Percentiles rank a stretch among this genome's conserved stretches.
These are phyloP conservation scores for Hypholoma sublateritium DNA, from an alignment of 768 basidiomycete genomes.

Conservation along the genomic window DNA sequence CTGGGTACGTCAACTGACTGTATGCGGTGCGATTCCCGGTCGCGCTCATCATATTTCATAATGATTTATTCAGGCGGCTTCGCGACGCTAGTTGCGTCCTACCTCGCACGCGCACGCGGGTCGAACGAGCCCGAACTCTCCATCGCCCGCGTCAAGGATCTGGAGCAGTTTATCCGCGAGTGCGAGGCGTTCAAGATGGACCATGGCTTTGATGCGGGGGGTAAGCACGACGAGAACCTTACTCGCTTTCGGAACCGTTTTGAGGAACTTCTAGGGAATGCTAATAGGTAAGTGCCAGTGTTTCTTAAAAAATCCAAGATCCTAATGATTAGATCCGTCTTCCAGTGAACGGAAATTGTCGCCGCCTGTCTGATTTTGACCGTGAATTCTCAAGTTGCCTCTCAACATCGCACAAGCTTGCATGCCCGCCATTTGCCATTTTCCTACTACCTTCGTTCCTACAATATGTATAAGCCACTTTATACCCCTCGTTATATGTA, in stretches of 20 bases:
- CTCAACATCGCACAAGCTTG: background rate
- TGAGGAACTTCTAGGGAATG: conserved; percentile 31
- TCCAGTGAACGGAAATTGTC: conserved; percentile 14
- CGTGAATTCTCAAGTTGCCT: no score
- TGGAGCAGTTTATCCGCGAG: conserved; percentile 70
- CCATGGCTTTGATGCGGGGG: conserved; percentile 40
- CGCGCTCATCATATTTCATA: background rate
- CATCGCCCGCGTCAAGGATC: conserved; percentile 50
- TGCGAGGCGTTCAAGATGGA: conserved; percentile 58
- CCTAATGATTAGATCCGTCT: no score
- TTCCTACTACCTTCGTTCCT: background rate
- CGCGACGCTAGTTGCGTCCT: conserved; percentile 68
- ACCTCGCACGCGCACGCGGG: conserved; percentile 68
- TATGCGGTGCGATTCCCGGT: background rate
- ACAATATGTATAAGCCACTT: background rate
- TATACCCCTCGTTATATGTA: background rate
- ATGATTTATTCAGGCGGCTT: conserved; percentile 47
- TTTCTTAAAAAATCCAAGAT: background rate
- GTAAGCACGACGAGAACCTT: conserved; percentile 33
- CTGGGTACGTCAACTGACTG: conserved; percentile 27
- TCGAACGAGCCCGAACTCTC: conserved; percentile 73
- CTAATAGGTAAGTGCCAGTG: conserved; percentile 21
- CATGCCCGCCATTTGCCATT: background rate
- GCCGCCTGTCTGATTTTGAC: conserved; percentile 1
- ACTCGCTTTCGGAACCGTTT: conserved; percentile 19